Base-by-base conservation (phyloP, 2,329 filamentous ascomycete species). In the Claviceps spartinae region DNA sequence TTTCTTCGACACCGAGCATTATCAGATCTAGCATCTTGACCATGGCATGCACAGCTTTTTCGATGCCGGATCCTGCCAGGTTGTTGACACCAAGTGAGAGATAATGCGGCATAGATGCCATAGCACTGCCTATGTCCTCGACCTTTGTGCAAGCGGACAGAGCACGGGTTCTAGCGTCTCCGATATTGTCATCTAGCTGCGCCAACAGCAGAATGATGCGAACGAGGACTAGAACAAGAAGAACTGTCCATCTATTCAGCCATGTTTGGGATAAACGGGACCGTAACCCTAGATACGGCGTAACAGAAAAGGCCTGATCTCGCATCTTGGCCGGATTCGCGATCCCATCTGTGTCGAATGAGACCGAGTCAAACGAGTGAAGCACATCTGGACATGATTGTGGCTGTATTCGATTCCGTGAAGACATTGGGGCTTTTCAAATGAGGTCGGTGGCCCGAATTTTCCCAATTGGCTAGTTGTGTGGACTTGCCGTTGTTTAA, bases 51-150 rank as follows among this genome's bases (percentile, higher is more conserved):
- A 97, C 82, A 8, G 88, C 82, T 60, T 84, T 82, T 59, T 90
- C 87, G 58, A 97, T 83, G 52, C 87, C 84, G 47, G 77, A 77
- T 36, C 88, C 87, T 7, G 88, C 85, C 59, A 97, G 72, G 54
- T 88, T 79, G 69, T 98, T 98, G 64, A 96, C 83, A 51, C 93
- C 93, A 49, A 78, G 74, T 2, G 90, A 86, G 65, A 97, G 83
- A 70, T 95, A 97, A 68, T 96, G 86, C 53, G 93, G 93, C 89
- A 97, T 95, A 40, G 93, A 97, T 41, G 91, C 93, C 88, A 98
- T 91, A 55, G 88, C 79, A 65, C 89, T 96, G 56, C 91, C 93
- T 59, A 95, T 81, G 59, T 88, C 88, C 71, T 98, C 91, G 47
- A 97, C 91, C 65, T 86, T 86, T 53, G 83, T 88, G 68, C 93